Percentiles rank a stretch among this genome's conserved stretches.
phyloP scores from a whole-genome alignment of 2,329 filamentous ascomycete genomes.

The Diaporthe sp. region DNA sequence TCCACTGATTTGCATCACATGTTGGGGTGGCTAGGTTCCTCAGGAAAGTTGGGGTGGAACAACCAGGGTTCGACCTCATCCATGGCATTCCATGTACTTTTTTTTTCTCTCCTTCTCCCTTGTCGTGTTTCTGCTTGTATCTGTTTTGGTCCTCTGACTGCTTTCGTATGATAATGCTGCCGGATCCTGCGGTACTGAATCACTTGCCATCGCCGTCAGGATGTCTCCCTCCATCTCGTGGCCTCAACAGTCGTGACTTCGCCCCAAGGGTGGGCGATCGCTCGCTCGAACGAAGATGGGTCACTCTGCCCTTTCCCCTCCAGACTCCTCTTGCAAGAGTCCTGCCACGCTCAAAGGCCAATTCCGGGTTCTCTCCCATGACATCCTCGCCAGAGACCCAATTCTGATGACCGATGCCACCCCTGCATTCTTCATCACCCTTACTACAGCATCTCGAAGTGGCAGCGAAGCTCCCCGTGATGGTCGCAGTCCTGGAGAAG shows the following conservation, averaged over 20 bases:
- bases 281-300: neutral
- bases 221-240: neutral
- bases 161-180: neutral
- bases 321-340: neutral
- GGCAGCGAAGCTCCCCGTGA: neutral
- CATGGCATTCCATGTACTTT: neutral
- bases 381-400: conserved; percentile 52
- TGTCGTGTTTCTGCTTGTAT: neutral
- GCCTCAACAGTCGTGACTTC: neutral
- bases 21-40: neutral
- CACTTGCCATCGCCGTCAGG: neutral
- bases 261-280: neutral
- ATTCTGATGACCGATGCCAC: conserved; percentile 41
- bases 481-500: conserved; percentile 26
- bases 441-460: neutral
- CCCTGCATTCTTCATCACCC: neutral
- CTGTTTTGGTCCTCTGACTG: neutral
- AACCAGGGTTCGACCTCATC: neutral
- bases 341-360: conserved; percentile 47
- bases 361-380: conserved; percentile 54
- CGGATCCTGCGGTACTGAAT: neutral
- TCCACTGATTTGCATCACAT: neutral
- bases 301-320: neutral
- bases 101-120: neutral
- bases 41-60: neutral